phyloP scores from a whole-genome alignment of 495 filamentous ascomycete genomes.

The Hypoxylon rickii region DNA sequence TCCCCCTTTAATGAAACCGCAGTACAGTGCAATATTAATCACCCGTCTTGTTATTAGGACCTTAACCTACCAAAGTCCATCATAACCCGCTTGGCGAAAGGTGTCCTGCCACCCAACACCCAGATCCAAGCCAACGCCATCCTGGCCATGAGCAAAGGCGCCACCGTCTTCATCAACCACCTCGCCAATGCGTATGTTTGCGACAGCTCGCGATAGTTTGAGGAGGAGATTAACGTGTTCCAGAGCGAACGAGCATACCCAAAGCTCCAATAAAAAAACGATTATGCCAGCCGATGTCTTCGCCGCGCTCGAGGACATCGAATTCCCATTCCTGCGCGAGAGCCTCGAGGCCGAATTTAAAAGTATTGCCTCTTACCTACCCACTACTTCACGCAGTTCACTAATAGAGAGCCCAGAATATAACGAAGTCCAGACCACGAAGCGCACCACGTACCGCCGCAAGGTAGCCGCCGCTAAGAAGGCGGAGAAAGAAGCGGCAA shows the following conservation, averaged over 20 bases:
- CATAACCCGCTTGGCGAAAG: constrained; percentile 89
- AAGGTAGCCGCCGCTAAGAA: constrained; percentile 53
- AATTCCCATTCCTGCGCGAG: constrained; percentile 77
- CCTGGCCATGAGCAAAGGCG: constrained; percentile 86
- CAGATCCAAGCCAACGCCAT: constrained; percentile 93
- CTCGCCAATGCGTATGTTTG: constrained; percentile 75
- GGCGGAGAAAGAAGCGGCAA: constrained; percentile 18
- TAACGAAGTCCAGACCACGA: constrained; percentile 56
- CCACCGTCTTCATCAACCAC: constrained; percentile 93
- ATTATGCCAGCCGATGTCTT: constrained; percentile 85
- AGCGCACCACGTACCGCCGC: constrained; percentile 55
- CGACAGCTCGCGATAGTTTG: not conserved
- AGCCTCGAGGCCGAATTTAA: constrained; percentile 64
- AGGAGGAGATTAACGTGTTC: not conserved
- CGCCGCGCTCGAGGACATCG: constrained; percentile 77
- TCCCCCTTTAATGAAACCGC: too few species aligned
- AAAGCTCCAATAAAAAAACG: constrained; percentile 73
- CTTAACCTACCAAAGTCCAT: constrained; percentile 91
- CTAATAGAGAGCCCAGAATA: constrained; percentile 45
- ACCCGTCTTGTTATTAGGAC: constrained; percentile 66
- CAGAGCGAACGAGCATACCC: constrained; percentile 79
- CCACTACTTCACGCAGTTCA: not conserved
- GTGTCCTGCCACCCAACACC: constrained; percentile 94
- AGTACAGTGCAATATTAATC: too few species aligned
- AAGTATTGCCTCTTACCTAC: constrained; percentile 40